phyloP scores from a whole-genome alignment of 1,284 basidiomycete genomes.

The Pyrrhoderma lamaoense region DNA sequence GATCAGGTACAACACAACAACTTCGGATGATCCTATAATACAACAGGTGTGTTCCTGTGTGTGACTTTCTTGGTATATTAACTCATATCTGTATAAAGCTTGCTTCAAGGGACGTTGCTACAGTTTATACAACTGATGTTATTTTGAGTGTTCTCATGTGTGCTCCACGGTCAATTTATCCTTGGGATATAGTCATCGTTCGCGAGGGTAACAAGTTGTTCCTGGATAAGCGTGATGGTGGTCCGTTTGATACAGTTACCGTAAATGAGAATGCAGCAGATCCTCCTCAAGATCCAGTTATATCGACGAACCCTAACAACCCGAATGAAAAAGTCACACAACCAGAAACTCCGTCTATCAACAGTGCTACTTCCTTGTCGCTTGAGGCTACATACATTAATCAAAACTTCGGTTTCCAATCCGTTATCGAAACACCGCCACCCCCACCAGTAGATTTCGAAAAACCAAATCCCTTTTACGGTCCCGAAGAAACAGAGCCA shows the following conservation, averaged over 20 bases:
- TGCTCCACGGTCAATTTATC: constrained; percentile 90
- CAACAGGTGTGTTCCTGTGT: constrained; percentile 60
- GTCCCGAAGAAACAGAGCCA: constrained; percentile 89
- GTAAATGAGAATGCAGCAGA: constrained; percentile 99
- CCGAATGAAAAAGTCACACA: constrained; percentile 55
- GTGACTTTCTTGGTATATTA: constrained; percentile 8
- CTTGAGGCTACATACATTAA: constrained; percentile 99
- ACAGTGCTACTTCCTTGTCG: constrained; percentile 89
- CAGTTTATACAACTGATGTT: constrained; percentile 91
- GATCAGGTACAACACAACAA: constrained; percentile 96
- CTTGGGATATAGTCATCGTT: constrained; percentile 97
- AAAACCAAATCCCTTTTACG: constrained; percentile 94
- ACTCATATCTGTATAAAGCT: constrained; percentile 41
- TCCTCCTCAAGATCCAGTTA: constrained; percentile 76
- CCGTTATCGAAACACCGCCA: constrained; percentile 69
- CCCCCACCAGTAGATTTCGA: constrained; percentile 65
- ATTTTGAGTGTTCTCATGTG: constrained; percentile 97
- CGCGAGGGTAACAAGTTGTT: constrained; percentile 91
- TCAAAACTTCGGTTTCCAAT: constrained; percentile 97
- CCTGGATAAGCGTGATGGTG: constrained; percentile 97
- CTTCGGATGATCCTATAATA: constrained; percentile 95
- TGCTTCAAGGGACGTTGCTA: constrained; percentile 71
- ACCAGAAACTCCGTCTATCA: constrained; percentile 74
- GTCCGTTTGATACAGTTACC: constrained; percentile 94
- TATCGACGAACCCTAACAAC: constrained; percentile 67